phyloP scores from a whole-genome alignment of 352 stramenopile species.

The Nothophytophthora sp. region DNA sequence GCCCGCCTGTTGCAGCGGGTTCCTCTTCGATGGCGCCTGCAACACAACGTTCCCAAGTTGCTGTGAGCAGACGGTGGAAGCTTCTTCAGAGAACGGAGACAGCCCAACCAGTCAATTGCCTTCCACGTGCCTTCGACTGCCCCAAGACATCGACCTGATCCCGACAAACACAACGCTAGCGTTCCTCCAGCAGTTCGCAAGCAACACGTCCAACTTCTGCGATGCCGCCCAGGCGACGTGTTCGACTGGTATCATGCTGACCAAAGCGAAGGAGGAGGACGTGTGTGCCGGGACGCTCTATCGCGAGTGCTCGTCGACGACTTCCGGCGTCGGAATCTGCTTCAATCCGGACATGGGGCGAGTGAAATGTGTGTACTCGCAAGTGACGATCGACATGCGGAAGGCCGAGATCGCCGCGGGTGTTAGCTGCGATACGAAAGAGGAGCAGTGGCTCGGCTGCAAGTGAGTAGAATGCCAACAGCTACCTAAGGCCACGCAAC shows the following conservation, averaged over 20 bases:
- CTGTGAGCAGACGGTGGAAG: conserved; percentile 5
- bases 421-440: conserved; percentile 12
- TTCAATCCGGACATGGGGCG: conserved; percentile 27
- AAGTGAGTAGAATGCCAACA: conserved; percentile 2
- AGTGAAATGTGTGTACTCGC: conserved; percentile 16
- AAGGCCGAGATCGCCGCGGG: conserved; percentile 20
- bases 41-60: conserved; percentile 34
- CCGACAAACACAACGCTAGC: conserved; percentile 9
- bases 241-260: not conserved
- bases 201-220: conserved; percentile 23
- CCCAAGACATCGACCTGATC: conserved; percentile 5
- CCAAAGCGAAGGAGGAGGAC: conserved; percentile 4
- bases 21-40: conserved; percentile 18
- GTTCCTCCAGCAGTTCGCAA: conserved; percentile 9
- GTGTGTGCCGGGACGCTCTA: conserved; percentile 24
- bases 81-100: not conserved
- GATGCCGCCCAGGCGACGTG: conserved; percentile 17
- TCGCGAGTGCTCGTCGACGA: conserved; percentile 13
- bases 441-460: conserved; percentile 32
- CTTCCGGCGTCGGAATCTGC: conserved; percentile 22
- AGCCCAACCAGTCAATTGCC: conserved; percentile 2
- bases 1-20: conserved; percentile 28
- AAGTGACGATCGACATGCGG: conserved; percentile 25
- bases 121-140: conserved; percentile 11
- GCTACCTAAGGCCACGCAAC: too few relatives aligned